phyloP scores from a whole-genome alignment of 805 yeast genomes.

The Cyberlindnera petersonii region DNA sequence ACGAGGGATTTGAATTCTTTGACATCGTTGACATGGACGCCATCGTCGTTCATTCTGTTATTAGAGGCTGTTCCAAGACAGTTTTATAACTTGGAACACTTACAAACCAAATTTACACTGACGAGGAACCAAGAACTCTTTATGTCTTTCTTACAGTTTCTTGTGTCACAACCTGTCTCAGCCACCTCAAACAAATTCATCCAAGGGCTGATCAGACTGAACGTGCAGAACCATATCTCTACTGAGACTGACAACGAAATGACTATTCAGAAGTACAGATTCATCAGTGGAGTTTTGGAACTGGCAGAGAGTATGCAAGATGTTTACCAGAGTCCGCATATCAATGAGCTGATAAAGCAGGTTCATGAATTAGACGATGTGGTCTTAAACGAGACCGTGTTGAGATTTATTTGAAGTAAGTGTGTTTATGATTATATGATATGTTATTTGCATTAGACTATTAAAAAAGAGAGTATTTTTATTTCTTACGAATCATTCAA shows the following conservation, averaged over 20 bases:
- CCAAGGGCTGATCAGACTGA: slow-evolving; percentile 9
- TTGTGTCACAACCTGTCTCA: slow-evolving; percentile 9
- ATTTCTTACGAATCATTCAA: slow-evolving; percentile 33
- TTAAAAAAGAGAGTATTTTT: background rate
- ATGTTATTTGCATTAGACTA: background rate
- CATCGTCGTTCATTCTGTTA: slow-evolving; percentile 8
- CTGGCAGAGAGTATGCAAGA: slow-evolving; percentile 6
- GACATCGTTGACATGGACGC: background rate
- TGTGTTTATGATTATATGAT: background rate
- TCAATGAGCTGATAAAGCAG: slow-evolving; percentile 2
- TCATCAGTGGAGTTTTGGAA: slow-evolving; percentile 12
- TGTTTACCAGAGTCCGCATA: slow-evolving; percentile 5
- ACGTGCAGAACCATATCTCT: slow-evolving; percentile 6
- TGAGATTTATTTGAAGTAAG: slow-evolving; percentile 24
- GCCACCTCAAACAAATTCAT: slow-evolving; percentile 9
- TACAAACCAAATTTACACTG: background rate
- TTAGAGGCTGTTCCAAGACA: slow-evolving; percentile 20
- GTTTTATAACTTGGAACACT: slow-evolving; percentile 5
- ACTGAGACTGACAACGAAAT: slow-evolving; percentile 11
- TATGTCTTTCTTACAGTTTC: slow-evolving; percentile 6
- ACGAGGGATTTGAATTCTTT: slow-evolving; percentile 6
- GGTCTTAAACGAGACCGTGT: slow-evolving; percentile 12
- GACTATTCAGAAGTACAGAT: slow-evolving; percentile 18
- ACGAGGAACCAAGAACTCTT: slow-evolving; percentile 12
- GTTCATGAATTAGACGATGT: slow-evolving; percentile 34